Conservation (phyloP, 495 filamentous ascomycete species). For the Aspergillus wentii region DNA sequence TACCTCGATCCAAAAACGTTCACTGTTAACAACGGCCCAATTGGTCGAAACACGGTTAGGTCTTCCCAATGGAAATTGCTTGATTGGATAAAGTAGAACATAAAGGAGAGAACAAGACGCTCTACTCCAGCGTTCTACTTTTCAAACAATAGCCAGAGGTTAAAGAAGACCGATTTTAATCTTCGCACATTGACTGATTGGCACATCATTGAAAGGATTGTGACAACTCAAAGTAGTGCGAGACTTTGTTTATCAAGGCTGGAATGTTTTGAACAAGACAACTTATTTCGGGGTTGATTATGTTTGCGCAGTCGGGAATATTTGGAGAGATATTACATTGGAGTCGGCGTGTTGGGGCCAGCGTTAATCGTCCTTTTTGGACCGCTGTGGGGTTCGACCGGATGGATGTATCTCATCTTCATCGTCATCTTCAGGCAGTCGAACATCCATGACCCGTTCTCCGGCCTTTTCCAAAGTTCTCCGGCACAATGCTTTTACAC, state of each 20-base stretch:
- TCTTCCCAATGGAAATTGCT: constrained; percentile 31
- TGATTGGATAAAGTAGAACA: constrained; percentile 30
- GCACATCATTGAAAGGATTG: constrained; percentile 68
- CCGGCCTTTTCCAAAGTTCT: constrained; percentile 67
- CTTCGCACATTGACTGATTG: constrained; percentile 95
- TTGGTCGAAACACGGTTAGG: constrained; percentile 27
- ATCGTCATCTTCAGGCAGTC: constrained; percentile 67
- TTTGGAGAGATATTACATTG: too few species aligned
- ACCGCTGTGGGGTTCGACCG: constrained; percentile 4
- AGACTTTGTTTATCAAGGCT: constrained; percentile 3
- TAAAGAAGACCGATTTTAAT: constrained; percentile 48
- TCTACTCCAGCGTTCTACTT: constrained; percentile 18
- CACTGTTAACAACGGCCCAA: constrained; percentile 16
- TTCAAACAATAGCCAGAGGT: constrained; percentile 25
- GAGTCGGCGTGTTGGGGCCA: neutral
- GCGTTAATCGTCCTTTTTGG: constrained; percentile 18
- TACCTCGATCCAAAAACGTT: constrained; percentile 30
- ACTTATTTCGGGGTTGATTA: too few species aligned
- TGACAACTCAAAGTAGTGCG: constrained; percentile 96
- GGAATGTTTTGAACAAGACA: constrained; percentile 1
- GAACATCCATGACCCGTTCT: constrained; percentile 77
- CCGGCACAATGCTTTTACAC: constrained; percentile 65
- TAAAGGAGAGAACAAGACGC: constrained; percentile 39
- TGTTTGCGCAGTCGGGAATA: too few species aligned
- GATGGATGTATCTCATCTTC: constrained; percentile 44